Base-by-base conservation (phyloP, 1,284 basidiomycete genomes). In the Termitomyces sp. region DNA sequence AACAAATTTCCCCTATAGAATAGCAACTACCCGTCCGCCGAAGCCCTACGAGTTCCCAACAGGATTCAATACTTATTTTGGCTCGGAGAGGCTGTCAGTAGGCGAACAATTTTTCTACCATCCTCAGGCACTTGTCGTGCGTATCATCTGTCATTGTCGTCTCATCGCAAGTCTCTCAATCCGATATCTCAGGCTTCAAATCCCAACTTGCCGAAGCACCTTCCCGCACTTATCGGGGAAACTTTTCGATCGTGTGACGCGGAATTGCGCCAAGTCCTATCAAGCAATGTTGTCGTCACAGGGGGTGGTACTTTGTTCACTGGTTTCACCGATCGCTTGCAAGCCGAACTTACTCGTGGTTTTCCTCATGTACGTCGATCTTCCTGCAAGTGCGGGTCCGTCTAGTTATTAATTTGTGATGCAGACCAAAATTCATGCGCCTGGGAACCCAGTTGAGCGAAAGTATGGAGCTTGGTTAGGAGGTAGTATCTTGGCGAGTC, bases 11-110 rank as follows among this genome's bases (percentile, higher is more conserved):
- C 30, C 4, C 40, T 19, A 3, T 58, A 86, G 86, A 61, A 70
- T 70, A 53, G 81, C 83, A 53, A 73, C 77, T 15, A 70, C 75
- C 54, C 79, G 81, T 44, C 79, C 78, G 19, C 68, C 73, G 44
- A 81, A 78, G 63, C 88, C 80, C 63, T 99, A 95, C 74, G 97
- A 99, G 73, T 98, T 99, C 76, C 93, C 97, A 0, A 93, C 93
- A 45, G 97, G 97, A 2, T 97, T 88, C 74, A 93, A 88, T 67
- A 81, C 86, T 34, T 86, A 84, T 65, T 98, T 95, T 71, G 90
- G 89, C 3, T 66, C 82, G 15, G 92, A 96, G 65, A 83, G 96
- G 33, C 92, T 87, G 70, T 75, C 80, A 53, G 86, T 94, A 36
- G 90, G 94, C 55, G 97, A 99, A 70, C 83, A 93, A 54, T 87